Conservation (phyloP, 2,329 filamentous ascomycete species). For the Acephala macrosclerotiorum region DNA sequence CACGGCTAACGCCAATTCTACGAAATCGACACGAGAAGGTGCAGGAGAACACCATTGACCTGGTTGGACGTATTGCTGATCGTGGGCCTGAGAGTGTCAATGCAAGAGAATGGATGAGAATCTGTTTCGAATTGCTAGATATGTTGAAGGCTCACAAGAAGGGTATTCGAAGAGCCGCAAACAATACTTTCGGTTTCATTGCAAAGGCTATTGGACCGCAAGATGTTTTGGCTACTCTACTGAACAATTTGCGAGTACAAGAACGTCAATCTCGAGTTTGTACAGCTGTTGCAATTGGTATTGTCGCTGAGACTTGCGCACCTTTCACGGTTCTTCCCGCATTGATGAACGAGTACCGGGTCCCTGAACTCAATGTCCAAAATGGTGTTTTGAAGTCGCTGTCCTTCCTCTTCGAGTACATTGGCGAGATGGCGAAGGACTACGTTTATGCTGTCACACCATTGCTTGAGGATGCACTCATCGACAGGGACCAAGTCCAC, state of each 20-base stretch:
- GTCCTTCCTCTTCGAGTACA: conserved; percentile 98
- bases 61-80: conserved; percentile 97
- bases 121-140: conserved; percentile 97
- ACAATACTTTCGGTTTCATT: conserved; percentile 99
- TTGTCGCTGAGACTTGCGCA: conserved; percentile 97
- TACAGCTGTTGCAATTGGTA: conserved; percentile 97
- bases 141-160: conserved; percentile 99
- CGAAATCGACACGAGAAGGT: conserved; percentile 99
- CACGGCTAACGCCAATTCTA: conserved; percentile 95
- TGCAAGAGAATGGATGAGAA: conserved; percentile 99
- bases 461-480: conserved; percentile 93
- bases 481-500: conserved; percentile 97
- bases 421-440: conserved; percentile 99
- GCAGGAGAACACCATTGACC: conserved; percentile 97
- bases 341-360: conserved; percentile 98
- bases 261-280: conserved; percentile 98
- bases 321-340: conserved; percentile 98
- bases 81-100: conserved; percentile 96
- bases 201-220: conserved; percentile 98
- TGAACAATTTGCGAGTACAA: conserved; percentile 96
- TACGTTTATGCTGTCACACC: conserved; percentile 99
- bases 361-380: conserved; percentile 97
- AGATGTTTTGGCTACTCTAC: conserved; percentile 91
- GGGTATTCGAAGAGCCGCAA: conserved; percentile 95
- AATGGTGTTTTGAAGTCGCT: conserved; percentile 98